Conservation (phyloP, 2,329 filamentous ascomycete species). For the Xylaria sp. region DNA sequence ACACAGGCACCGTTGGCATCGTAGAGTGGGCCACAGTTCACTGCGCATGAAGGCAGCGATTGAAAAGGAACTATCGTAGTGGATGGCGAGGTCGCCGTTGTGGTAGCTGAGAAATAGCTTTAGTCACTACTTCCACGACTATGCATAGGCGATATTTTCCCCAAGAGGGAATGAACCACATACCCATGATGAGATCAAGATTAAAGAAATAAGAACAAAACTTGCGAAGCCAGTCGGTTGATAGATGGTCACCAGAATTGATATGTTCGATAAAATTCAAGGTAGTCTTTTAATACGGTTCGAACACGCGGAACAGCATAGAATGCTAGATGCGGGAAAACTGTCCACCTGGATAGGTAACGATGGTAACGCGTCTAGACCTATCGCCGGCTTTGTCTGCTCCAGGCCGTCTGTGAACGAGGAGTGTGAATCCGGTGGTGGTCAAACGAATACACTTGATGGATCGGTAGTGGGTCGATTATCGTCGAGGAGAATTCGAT, state of each 20-base stretch:
- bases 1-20: conserved; percentile 79
- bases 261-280: background rate
- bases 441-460: conserved; percentile 1
- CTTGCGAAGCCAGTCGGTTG: background rate
- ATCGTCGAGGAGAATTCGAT: conserved; percentile 11
- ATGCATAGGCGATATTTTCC: background rate
- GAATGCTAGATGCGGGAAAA: background rate
- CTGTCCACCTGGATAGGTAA: conserved; percentile 12
- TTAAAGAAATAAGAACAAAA: background rate
- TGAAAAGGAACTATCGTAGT: conserved; percentile 68
- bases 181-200: conserved; percentile 29
- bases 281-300: background rate
- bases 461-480: conserved; percentile 14
- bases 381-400: background rate
- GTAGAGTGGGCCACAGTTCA: conserved; percentile 68
- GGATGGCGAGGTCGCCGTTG: conserved; percentile 27
- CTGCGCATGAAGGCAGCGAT: conserved; percentile 71
- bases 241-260: background rate
- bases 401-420: background rate
- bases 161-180: background rate
- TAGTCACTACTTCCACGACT: conserved; percentile 7
- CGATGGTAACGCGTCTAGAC: background rate
- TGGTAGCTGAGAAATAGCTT: conserved; percentile 25
- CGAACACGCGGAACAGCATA: background rate
- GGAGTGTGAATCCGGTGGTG: background rate